Evolutionary conservation across 768 basidiomycete species (phyloP), one percentile per base, ranked within the genome.

Genomic region (Rhodotorula toruloides): DNA sequence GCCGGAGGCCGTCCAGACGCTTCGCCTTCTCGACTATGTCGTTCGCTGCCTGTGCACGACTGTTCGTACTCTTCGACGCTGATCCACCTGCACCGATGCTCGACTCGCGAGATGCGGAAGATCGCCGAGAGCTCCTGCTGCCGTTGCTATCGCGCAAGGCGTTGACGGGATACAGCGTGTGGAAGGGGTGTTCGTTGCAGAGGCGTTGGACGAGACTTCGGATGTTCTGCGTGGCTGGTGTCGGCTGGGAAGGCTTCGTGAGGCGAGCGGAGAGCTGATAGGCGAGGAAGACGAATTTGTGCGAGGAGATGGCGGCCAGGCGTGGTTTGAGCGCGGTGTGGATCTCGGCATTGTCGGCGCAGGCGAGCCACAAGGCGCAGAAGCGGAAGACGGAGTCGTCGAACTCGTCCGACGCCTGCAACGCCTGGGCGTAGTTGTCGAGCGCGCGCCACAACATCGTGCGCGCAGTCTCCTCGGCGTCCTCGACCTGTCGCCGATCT

Each of bases 231-330:
- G 91, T 90, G 56, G 80, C 79, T 0, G 78, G 42, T 5, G 46
- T 74, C 54, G 31, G 75, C 72, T 34, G 76, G 59, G 14, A 76
- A 68, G 22, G 80, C 54, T 79, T 83, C 19, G 87, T 83, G 37
- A 98, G 81, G 13, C 93, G 84, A n/a, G 94, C 92, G 0, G 91
- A 86, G 9, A 99, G 84, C 78, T 99, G 96, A 78, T 93, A 91
- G 16, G 90, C 86, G 59, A 98, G 82, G 77, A 91, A 90, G 49
- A 94, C 83, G 74, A 97, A 88, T 77, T 98, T 98, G 65, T 84
- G 82, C 0, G 92, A 89, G 1, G 92, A 89, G 44, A 93, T 83
- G 3, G 85, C 82, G 2, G 70, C 48, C 43, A 79, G 72, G 76
- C 86, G 68, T 54, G 78, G 68, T 55, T 75, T 54, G 50, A 75